phyloP scores from a whole-genome alignment of 352 stramenopile genomes.

The Phytophthora cryptogea region DNA sequence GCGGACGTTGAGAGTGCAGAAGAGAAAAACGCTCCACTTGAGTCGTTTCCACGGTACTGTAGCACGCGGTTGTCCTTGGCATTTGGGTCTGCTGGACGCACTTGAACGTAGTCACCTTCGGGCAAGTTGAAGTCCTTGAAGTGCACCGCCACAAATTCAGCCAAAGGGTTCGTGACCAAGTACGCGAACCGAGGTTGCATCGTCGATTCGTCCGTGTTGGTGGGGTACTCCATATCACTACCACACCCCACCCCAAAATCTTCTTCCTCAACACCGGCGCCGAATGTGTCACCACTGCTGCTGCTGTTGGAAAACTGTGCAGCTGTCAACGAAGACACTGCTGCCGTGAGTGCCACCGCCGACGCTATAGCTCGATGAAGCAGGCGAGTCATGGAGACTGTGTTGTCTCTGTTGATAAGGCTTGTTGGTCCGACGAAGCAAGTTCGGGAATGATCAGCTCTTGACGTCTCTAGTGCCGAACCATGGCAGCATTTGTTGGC shows the following conservation, averaged over 20 bases:
- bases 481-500: not conserved
- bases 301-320: slow-evolving; percentile 25
- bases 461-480: not conserved
- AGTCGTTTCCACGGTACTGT: slow-evolving; percentile 44
- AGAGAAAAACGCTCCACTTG: slow-evolving; percentile 40
- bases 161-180: slow-evolving; percentile 48
- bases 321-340: slow-evolving; percentile 8
- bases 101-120: slow-evolving; percentile 53
- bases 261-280: slow-evolving; percentile 24
- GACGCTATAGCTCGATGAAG: slow-evolving; percentile 18
- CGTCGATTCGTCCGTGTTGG: slow-evolving; percentile 16
- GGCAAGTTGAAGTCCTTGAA: slow-evolving; percentile 73
- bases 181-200: slow-evolving; percentile 41
- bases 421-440: slow-evolving; percentile 17
- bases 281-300: slow-evolving; percentile 5
- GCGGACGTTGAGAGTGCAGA: slow-evolving; percentile 40
- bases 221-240: slow-evolving; percentile 28
- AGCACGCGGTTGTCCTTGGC: slow-evolving; percentile 35
- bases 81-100: slow-evolving; percentile 37
- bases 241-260: slow-evolving; percentile 44
- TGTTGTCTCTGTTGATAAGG: not conserved
- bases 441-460: slow-evolving; percentile 23
- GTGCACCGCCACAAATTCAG: slow-evolving; percentile 65
- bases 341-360: slow-evolving; percentile 10
- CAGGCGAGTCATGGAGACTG: slow-evolving; percentile 17